Conservation (phyloP, 768 basidiomycete genomes). For the Cyclocybe cylindracea region DNA sequence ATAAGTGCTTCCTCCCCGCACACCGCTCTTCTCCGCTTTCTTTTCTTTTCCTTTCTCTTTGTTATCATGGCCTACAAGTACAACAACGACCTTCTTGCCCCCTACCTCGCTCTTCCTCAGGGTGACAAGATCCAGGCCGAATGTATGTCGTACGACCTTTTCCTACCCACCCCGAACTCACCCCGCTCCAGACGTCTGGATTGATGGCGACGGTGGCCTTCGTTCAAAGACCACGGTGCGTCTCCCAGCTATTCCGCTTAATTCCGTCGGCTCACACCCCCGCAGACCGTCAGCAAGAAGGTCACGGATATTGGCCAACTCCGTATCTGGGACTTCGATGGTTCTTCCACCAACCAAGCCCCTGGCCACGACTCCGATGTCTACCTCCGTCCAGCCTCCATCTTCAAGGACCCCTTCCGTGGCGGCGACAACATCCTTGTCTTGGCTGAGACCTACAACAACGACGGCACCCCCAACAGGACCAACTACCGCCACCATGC, state of each 20-base stretch:
- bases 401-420: constrained; percentile 99
- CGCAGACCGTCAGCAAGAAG: constrained; percentile 83
- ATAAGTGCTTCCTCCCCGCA: constrained; percentile 14
- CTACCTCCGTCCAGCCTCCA: constrained; percentile 94
- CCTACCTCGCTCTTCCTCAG: constrained; percentile 87
- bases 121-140: constrained; percentile 95
- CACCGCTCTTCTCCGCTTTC: constrained; percentile 20
- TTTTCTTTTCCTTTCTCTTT: constrained; percentile 22
- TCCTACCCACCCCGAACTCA: constrained; percentile 15
- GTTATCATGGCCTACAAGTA: constrained; percentile 44
- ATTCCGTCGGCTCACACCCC: constrained; percentile 3
- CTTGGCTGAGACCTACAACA: constrained; percentile 97
- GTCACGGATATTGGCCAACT: constrained; percentile 88
- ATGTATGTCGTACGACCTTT: constrained; percentile 47
- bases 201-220: constrained; percentile 92
- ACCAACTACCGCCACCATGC: constrained; percentile 95
- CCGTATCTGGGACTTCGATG: constrained; percentile 99
- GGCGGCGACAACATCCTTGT: constrained; percentile 98
- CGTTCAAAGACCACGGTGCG: constrained; percentile 95
- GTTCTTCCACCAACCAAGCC: constrained; percentile 96
- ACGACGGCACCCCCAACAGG: constrained; percentile 95
- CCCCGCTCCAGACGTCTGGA: constrained; percentile 83
- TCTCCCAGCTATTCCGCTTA: constrained; percentile 14
- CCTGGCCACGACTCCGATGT: constrained; percentile 96
- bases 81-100: constrained; percentile 84